Percentiles rank a stretch among this genome's conserved stretches.
Evolutionary conservation across 805 yeast genomes (phyloP).

Genomic region (Candida suzukii): DNA sequence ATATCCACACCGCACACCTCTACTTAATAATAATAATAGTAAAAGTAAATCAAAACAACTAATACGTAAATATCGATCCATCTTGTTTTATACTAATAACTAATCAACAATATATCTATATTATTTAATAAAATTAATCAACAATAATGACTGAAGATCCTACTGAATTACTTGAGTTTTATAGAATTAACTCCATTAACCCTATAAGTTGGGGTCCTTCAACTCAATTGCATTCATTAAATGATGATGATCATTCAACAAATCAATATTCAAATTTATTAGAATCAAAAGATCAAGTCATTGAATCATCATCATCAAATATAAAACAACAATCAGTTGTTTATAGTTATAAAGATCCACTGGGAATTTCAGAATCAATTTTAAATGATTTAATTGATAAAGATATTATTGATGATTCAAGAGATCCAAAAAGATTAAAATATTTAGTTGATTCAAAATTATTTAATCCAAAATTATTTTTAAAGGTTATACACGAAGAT

Average conservation of each 20-base stretch:
- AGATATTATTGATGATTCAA: conserved; percentile 30
- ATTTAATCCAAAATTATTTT: conserved; percentile 50
- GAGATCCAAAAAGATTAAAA: conserved; percentile 29
- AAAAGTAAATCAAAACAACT: too few species aligned
- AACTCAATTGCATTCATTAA: neutral
- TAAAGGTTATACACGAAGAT: conserved; percentile 47
- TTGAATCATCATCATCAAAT: conserved; percentile 16
- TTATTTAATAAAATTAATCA: too few species aligned
- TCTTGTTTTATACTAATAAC: too few species aligned
- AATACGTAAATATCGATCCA: too few species aligned
- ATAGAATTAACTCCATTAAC: neutral
- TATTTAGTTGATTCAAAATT: conserved; percentile 49
- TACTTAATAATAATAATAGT: too few species aligned
- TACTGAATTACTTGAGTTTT: neutral
- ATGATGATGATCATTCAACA: too few species aligned
- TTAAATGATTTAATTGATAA: conserved; percentile 33
- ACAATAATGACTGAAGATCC: too few species aligned
- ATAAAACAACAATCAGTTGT: too few species aligned
- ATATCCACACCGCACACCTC: too few species aligned
- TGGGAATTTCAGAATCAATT: conserved; percentile 44
- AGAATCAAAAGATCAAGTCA: neutral
- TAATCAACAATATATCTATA: too few species aligned
- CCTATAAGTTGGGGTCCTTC: neutral
- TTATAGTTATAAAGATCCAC: conserved; percentile 42
- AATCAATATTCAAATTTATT: too few species aligned